phyloP scores from a whole-genome alignment of 768 basidiomycete genomes.

The Mycena pura region DNA sequence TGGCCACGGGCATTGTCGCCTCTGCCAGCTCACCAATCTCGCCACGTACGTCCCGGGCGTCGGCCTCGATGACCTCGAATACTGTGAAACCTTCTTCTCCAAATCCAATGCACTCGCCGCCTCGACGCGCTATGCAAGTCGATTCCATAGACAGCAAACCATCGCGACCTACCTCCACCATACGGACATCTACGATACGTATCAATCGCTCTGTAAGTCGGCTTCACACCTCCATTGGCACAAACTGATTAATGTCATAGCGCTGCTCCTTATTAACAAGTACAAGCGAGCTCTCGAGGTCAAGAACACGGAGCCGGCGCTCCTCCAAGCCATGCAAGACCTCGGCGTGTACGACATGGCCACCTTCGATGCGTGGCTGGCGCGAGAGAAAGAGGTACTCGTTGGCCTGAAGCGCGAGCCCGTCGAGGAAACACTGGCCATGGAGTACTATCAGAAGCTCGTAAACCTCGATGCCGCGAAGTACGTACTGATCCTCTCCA shows the following conservation, averaged over 20 bases:
- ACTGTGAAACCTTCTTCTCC: no score
- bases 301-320: background rate
- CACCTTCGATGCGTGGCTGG: background rate
- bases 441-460: constrained; percentile 11
- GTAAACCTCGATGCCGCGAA: background rate
- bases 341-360: background rate
- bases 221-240: background rate
- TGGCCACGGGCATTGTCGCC: constrained; percentile 15
- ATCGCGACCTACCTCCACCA: background rate
- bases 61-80: no score
- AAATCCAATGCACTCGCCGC: no score
- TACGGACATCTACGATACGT: constrained; percentile 20
- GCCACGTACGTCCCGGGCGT: background rate
- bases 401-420: background rate
- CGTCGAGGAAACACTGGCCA: background rate
- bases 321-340: background rate
- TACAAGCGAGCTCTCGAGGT: constrained; percentile 1
- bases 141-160: constrained; percentile 5
- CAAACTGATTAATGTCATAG: background rate
- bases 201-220: background rate
- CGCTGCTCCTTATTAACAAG: background rate
- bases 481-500: constrained; percentile 5
- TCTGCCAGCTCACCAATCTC: constrained; percentile 9
- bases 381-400: background rate
- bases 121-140: no score